These are phyloP conservation scores for Heritiera fomes DNA, from an alignment of 345 rosid genomes.

Conservation along the genomic window DNA sequence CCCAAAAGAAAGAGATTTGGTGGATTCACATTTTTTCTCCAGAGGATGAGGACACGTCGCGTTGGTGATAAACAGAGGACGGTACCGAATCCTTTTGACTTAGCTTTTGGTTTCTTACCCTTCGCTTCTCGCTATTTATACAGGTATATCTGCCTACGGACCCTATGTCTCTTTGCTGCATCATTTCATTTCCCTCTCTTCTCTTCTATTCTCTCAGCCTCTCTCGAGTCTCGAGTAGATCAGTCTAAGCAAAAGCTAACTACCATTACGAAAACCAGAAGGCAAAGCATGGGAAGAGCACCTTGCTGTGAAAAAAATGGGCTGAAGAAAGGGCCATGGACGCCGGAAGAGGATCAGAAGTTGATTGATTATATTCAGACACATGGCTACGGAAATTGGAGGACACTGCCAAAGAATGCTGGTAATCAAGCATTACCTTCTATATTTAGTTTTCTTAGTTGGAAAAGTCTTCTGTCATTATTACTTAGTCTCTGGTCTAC, in stretches of 20 bases:
- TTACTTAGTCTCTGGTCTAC: background rate
- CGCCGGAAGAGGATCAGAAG: constrained; percentile 78
- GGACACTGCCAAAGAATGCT: constrained; percentile 85
- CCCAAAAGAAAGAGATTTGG: background rate
- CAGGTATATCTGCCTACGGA: constrained; percentile 35
- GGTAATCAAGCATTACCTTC: constrained; percentile 37
- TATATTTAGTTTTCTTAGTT: background rate
- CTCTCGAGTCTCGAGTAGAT: background rate
- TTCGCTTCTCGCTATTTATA: constrained; percentile 41
- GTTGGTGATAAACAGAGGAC: constrained; percentile 47
- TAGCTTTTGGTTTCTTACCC: constrained; percentile 30
- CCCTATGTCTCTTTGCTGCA: constrained; percentile 29
- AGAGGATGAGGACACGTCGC: constrained; percentile 61
- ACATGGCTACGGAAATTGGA: constrained; percentile 89
- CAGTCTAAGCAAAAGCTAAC: background rate
- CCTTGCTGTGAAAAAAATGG: constrained; percentile 87
- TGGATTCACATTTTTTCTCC: constrained; percentile 18
- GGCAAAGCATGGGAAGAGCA: constrained; percentile 59
- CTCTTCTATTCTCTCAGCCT: constrained; percentile 19
- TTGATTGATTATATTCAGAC: constrained; percentile 64
- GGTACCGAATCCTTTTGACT: constrained; percentile 93
- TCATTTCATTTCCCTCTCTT: constrained; percentile 13
- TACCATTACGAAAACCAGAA: background rate
- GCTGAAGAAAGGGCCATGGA: constrained; percentile 91
- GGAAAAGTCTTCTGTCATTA: background rate